Evolutionary conservation across 345 rosid species (phyloP), one percentile per base, ranked within the genome.

Genomic region (Eucalyptus curtisii): DNA sequence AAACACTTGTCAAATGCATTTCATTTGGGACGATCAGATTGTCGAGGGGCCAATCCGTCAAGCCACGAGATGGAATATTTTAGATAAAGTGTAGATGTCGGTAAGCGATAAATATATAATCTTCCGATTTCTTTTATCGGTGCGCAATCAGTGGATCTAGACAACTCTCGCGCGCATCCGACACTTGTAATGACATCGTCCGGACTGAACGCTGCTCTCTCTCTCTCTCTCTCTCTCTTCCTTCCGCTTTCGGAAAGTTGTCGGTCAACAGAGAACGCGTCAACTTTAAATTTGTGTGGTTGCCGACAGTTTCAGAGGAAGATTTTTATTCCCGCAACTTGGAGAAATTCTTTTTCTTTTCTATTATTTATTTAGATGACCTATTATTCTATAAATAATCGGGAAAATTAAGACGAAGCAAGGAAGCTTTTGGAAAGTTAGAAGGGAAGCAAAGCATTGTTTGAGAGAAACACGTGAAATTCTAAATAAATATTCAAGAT

Each of bases 101-200:
- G 17, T 0, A 64, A 7, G 76, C 19, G 37, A 64, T 64, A 4
- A 64, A 15, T 64, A 64, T n/a, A 2, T 2, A n/a, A 14, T 64
- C 9, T n/a, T 64, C 17, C 1, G 8, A 64, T n/a, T 64, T 64
- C 15, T 64, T 64, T 7, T 64, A 64, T n/a, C 0, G 37, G 76
- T n/a, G 37, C 40, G 76, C 0, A 64, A 64, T 64, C 40, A 0
- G 20, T 16, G 40, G 76, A 64, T 15, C 2, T 7, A 64, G 20
- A 64, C 76, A 64, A 64, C 76, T 0, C 9, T 7, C 40, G 17
- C 76, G 76, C 76, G 76, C 10, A 0, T 64, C 76, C 0, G 20
- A 64, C 76, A 0, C 40, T 0, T 11, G 68, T 27, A 3, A 64
- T 1, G 0, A 14, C 19, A 64, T 30, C 71, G 5, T n/a, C 37